Conservation (phyloP, 1,139 yeast species). For the Oligophagozyma castellii region DNA sequence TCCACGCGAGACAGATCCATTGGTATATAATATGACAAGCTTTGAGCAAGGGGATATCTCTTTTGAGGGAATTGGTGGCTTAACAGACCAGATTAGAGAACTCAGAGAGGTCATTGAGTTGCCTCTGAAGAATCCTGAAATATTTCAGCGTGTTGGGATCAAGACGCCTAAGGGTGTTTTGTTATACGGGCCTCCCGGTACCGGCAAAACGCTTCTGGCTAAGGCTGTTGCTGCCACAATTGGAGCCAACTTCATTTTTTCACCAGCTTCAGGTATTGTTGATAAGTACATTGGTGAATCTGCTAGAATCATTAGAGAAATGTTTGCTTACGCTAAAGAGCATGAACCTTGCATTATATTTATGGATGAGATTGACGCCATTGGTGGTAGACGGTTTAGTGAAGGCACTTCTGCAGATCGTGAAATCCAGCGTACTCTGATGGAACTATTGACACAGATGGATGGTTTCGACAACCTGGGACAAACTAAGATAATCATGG, state of each 20-base stretch:
- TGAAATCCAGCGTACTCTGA: constrained; percentile 95
- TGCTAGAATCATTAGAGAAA: constrained; percentile 91
- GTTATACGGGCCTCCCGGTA: constrained; percentile 98
- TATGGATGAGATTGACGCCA: constrained; percentile 99
- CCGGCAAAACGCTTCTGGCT: constrained; percentile 91
- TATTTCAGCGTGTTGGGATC: constrained; percentile 90
- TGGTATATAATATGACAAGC: constrained; percentile 96
- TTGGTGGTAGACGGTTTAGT: constrained; percentile 95
- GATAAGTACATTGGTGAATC: constrained; percentile 98
- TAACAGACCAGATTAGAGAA: constrained; percentile 90
- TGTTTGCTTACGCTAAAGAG: constrained; percentile 97
- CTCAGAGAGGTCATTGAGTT: constrained; percentile 94
- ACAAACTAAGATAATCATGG: constrained; percentile 97
- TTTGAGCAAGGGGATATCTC: constrained; percentile 95
- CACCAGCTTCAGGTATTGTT: constrained; percentile 97
- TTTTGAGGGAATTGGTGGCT: constrained; percentile 93
- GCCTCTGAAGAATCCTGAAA: constrained; percentile 94
- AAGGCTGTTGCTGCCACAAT: constrained; percentile 98
- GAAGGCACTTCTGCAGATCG: constrained; percentile 99
- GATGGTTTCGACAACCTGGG: constrained; percentile 98
- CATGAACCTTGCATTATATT: constrained; percentile 98
- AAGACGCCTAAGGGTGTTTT: constrained; percentile 97
- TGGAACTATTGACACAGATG: constrained; percentile 97
- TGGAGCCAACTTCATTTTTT: constrained; percentile 94
- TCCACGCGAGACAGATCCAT: constrained; percentile 97